Evolutionary conservation across 164 flowering plant genomes (phyloP).

Genomic region (Litsea cubeba): DNA sequence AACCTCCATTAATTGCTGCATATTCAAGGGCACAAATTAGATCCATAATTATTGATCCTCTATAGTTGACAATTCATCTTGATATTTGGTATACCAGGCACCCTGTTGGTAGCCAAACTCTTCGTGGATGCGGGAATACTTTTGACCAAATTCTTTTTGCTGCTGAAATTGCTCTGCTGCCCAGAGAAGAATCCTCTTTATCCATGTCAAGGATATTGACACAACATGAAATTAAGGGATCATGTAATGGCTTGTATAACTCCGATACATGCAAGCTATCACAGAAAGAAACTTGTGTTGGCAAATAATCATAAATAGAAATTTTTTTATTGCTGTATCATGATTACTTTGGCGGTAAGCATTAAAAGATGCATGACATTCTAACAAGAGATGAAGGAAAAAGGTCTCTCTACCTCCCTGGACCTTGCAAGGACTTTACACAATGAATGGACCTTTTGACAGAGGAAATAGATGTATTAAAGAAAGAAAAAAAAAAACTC

Average conservation of each 20-base stretch:
- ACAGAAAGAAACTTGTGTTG: conserved; percentile 6
- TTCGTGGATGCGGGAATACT: conserved; percentile 67
- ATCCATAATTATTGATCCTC: neutral
- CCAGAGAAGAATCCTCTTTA: conserved; percentile 22
- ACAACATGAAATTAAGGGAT: conserved; percentile 64
- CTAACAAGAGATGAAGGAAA: neutral
- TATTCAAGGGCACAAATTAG: conserved; percentile 12
- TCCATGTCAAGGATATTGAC: conserved; percentile 56
- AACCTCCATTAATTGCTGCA: conserved; percentile 80
- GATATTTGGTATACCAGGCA: conserved; percentile 53
- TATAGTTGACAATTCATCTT: neutral
- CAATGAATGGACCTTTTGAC: too few relatives aligned
- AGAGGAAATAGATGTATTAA: too few relatives aligned
- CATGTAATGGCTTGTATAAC: conserved; percentile 71
- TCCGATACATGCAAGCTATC: conserved; percentile 35
- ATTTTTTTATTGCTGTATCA: neutral
- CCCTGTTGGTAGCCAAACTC: conserved; percentile 97
- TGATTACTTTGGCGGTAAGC: neutral
- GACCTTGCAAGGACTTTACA: too few relatives aligned
- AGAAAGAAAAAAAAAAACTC: too few relatives aligned
- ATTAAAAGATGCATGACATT: neutral
- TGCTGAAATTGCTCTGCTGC: conserved; percentile 23
- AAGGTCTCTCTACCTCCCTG: neutral
- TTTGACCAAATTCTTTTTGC: conserved; percentile 66
- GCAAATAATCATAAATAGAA: neutral